Evolutionary conservation across 2,329 filamentous ascomycete species (phyloP), one percentile per base, ranked within the genome.

Genomic region (Aspergillus fischeri): DNA sequence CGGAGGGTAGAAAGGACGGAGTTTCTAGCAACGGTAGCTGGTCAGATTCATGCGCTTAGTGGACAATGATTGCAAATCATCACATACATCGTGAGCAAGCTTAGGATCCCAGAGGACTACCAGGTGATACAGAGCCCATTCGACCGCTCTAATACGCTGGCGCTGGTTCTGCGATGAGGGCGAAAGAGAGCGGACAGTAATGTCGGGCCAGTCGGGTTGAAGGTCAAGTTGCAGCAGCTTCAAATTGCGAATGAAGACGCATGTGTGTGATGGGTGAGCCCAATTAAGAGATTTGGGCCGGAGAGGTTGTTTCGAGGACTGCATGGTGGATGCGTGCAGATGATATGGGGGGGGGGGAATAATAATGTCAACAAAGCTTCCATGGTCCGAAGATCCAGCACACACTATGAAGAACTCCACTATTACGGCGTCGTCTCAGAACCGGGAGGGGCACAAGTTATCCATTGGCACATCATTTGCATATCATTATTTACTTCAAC

Each of bases 51-150:
- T 14, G 42, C 41, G 32, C 25, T 20, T n/a, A 7, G 47, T n/a
- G 5, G 17, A n/a, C 45, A n/a, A 28, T 49, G 20, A 25, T 24
- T 6, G 17, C 28, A 42, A 42, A 41, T 21, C 47, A 51, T 20
- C 17, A 44, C 52, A 54, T 80, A 91, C 90, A 77, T 88, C 87
- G 61, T 84, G 83, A 20, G 92, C 84, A 66, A 90, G 88, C 10
- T 88, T 83, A 0, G 85, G 83, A 69, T 97, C 90, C 88, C 91
- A 97, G 3, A 95, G 77, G 41, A 83, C 81, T 72, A 96, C 96
- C 14, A 99, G 82, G 52, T 90, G 87, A 73, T 89, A 96, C n/a
- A 97, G 78, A 0, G 88, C 86, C 91, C 93, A 97, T 78, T 99
- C 94, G 41, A 92, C 85, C 58, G 86, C 86, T 65, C 90, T 86